phyloP scores from a whole-genome alignment of 306 rosid genomes.

The Castanea mollissima region DNA sequence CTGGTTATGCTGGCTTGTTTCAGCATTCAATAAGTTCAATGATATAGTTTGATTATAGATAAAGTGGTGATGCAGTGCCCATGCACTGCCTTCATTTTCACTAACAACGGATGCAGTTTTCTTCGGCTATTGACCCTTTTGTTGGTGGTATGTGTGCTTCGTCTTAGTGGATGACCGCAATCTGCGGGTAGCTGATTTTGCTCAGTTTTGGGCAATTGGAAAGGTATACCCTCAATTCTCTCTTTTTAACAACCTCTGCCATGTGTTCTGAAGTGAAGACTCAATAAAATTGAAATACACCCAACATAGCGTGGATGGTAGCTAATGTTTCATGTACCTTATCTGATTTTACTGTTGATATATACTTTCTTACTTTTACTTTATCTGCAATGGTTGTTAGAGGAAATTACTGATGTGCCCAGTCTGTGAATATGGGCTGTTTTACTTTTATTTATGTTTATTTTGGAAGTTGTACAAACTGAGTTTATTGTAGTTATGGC shows the following conservation, averaged over 20 bases:
- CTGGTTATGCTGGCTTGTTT: slow-evolving; percentile 39
- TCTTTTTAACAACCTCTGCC: slow-evolving; percentile 69
- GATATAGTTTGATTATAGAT: slow-evolving; percentile 66
- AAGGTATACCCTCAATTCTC: slow-evolving; percentile 94
- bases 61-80: slow-evolving; percentile 83
- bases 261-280: slow-evolving; percentile 68
- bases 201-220: slow-evolving; percentile 99
- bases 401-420: background rate
- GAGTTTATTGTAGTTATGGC: background rate
- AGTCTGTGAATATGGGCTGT: background rate
- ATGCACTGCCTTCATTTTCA: slow-evolving; percentile 83
- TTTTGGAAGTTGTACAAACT: background rate
- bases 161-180: slow-evolving; percentile 99
- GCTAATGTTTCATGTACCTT: slow-evolving; percentile 21
- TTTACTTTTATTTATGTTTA: background rate
- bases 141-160: slow-evolving; percentile 98
- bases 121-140: slow-evolving; percentile 96
- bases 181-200: slow-evolving; percentile 99
- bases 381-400: background rate
- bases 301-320: slow-evolving; percentile 29
- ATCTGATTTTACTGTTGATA: slow-evolving; percentile 9
- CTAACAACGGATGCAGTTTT: slow-evolving; percentile 98
- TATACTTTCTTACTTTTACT: background rate
- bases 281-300: slow-evolving; percentile 44
- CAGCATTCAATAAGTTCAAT: slow-evolving; percentile 45